Percentiles rank a stretch among this genome's conserved stretches.
These are phyloP conservation scores for Mucor piriformis DNA, from an alignment of 371 early-diverging fungal species.

Conservation along the genomic window DNA sequence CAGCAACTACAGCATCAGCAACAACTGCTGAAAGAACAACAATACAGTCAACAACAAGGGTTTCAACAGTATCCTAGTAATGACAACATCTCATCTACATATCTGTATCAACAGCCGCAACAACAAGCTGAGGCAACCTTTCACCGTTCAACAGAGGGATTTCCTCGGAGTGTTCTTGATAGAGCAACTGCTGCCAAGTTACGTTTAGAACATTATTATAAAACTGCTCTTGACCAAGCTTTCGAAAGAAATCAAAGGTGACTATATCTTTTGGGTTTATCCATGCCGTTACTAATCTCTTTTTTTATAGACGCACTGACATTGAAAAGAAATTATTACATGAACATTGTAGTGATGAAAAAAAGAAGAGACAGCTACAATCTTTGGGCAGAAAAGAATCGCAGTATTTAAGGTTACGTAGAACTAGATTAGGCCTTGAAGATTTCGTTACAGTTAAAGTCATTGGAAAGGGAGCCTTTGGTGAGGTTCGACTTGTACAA, in stretches of 20 bases:
- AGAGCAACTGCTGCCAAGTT: conserved; percentile 86
- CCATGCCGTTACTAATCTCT: not conserved
- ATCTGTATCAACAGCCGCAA: conserved; percentile 26
- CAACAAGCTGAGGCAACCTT: conserved; percentile 29
- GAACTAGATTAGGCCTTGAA: conserved; percentile 89
- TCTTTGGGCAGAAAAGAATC: conserved; percentile 90
- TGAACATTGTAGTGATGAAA: conserved; percentile 85
- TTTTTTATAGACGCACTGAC: conserved; percentile 66
- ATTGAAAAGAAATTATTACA: conserved; percentile 74
- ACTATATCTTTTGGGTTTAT: not conserved
- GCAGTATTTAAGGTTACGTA: conserved; percentile 88
- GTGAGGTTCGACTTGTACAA: conserved; percentile 96
- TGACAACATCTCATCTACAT: conserved; percentile 17
- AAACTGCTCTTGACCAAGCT: conserved; percentile 81
- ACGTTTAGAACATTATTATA: conserved; percentile 89
- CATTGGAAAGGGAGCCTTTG: conserved; percentile 99
- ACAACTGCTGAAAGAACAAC: not conserved
- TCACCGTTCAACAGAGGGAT: conserved; percentile 64
- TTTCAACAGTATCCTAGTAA: conserved; percentile 9
- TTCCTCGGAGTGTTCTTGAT: conserved; percentile 79
- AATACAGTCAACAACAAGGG: conserved; percentile 5
- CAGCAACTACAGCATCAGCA: conserved; percentile 8
- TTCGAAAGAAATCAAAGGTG: conserved; percentile 87
- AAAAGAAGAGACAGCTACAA: conserved; percentile 80
- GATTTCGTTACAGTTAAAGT: conserved; percentile 97